Percentiles rank a stretch among this genome's conserved stretches.
phyloP scores from a whole-genome alignment of 208 protist genomes.

The Wallacemonas sp. region DNA sequence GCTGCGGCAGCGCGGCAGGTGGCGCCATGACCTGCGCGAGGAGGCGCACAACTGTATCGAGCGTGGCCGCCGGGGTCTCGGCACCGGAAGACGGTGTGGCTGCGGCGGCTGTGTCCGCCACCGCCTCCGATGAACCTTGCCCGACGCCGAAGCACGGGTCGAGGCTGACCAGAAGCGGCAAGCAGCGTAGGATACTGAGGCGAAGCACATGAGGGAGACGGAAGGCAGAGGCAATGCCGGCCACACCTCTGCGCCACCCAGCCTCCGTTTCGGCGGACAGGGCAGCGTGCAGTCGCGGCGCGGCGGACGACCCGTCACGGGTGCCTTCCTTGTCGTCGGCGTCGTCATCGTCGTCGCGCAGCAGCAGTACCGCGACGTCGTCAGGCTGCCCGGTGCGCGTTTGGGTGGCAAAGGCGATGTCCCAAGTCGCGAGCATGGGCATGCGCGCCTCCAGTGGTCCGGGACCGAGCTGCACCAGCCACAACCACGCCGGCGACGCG shows the following conservation, averaged over 20 bases:
- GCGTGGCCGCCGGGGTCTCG: constrained; percentile 4
- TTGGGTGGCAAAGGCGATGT: constrained; percentile 25
- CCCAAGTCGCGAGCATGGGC: constrained; percentile 25
- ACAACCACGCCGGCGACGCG: neutral
- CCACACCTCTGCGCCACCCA: constrained; percentile 1
- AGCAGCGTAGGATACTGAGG: constrained; percentile 32
- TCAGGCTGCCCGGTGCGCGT: constrained; percentile 14
- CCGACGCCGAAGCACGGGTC: neutral
- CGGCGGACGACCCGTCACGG: neutral
- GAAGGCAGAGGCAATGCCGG: constrained; percentile 24
- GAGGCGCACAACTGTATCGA: constrained; percentile 27
- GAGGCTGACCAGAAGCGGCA: constrained; percentile 36
- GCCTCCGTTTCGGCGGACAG: neutral
- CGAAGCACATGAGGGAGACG: constrained; percentile 46
- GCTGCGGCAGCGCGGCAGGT: constrained; percentile 14
- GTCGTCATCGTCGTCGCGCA: neutral
- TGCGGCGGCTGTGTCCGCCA: neutral
- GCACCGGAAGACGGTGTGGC: neutral
- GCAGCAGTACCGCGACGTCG: constrained; percentile 17
- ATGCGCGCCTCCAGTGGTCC: constrained; percentile 29
- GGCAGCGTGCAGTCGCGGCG: constrained; percentile 9
- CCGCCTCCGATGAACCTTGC: neutral
- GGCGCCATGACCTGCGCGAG: constrained; percentile 42
- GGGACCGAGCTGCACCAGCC: constrained; percentile 29
- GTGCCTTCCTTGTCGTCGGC: neutral